Base-by-base conservation (phyloP, 352 stramenopile species). In the Elongisporangium prolatum region DNA sequence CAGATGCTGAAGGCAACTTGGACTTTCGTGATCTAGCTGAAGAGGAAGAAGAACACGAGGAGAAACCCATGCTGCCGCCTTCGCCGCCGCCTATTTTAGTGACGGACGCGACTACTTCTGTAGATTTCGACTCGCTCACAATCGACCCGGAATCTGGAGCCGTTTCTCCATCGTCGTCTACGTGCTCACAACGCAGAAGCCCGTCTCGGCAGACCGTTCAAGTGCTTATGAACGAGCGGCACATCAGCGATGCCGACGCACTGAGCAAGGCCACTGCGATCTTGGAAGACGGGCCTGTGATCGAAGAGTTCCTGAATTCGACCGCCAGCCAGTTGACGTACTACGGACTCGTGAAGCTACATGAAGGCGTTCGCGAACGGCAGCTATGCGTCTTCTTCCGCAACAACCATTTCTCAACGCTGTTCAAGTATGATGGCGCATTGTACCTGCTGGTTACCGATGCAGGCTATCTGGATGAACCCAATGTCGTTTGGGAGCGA, bases 361-460 rank as follows among this genome's bases (percentile, higher is more conserved):
- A 98, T 64, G 86, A 97, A 70, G 75, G 95, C 20, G 48, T 99
- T 8, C 77, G 83, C 10, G 87, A 98, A 55, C 83, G 93, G 21
- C 75, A 97, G 57, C 72, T 99, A 20, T 94, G 76, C 20, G 93
- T 98, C 13, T 99, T 99, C 71, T 99, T 99, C 66, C 94, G 97
- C 20, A 99, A 99, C 81, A 99, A 99, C 64, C 97, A 99, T 60
- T 99, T 99, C 65, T 96, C 84, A 17, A 98, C 96, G 1, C 65
- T 99, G 16, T 98, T 98, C 52, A 98, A 95, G 85, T 87, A 93
- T 58, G 65, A 98, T 52, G 93, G 89, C 2, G 79, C 84, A 4
- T 68, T 99, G 21, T 99, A 98, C 67, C 68, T 99, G 17, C 76
- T 99, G 0, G 94, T 98, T 17, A 99, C 97, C 0, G 97, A 99